Evolutionary conservation across 371 early-diverging fungal genomes (phyloP).

Genomic region (Phascolomyces articulosus): DNA sequence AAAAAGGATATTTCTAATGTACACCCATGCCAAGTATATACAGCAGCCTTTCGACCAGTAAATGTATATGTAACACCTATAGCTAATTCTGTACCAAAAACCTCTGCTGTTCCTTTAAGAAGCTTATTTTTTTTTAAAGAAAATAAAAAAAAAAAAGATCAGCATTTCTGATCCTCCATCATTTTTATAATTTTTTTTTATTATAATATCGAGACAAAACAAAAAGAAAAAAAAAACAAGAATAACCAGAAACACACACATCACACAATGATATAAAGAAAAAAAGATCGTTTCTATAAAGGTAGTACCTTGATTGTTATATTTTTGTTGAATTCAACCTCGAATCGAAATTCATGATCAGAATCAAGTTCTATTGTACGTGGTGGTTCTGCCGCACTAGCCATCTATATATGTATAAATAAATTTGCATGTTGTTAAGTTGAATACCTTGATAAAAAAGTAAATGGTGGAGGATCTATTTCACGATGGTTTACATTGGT

Average conservation of each 20-base stretch:
- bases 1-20: conserved; percentile 62
- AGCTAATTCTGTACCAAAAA: conserved; percentile 91
- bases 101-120: conserved; percentile 81
- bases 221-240: background rate
- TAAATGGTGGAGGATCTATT: too few species aligned
- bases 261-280: too few species aligned
- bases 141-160: background rate
- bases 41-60: conserved; percentile 84
- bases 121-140: conserved; percentile 43
- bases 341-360: conserved; percentile 78
- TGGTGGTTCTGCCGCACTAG: conserved; percentile 12
- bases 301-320: conserved; percentile 58
- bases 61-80: conserved; percentile 77
- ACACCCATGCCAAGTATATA: conserved; percentile 96
- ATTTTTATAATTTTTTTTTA: background rate
- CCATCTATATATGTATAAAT: too few species aligned
- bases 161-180: background rate
- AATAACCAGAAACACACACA: too few species aligned
- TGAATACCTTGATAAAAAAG: too few species aligned
- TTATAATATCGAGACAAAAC: background rate
- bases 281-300: too few species aligned
- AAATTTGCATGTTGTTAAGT: too few species aligned
- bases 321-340: conserved; percentile 61
- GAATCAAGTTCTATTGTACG: conserved; percentile 52
- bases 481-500: too few species aligned